A percentile compares a stretch with the other conserved stretches of the same genome.
phyloP scores from a whole-genome alignment of 2,329 filamentous ascomycete species.

The Tympanopsis confertula region DNA sequence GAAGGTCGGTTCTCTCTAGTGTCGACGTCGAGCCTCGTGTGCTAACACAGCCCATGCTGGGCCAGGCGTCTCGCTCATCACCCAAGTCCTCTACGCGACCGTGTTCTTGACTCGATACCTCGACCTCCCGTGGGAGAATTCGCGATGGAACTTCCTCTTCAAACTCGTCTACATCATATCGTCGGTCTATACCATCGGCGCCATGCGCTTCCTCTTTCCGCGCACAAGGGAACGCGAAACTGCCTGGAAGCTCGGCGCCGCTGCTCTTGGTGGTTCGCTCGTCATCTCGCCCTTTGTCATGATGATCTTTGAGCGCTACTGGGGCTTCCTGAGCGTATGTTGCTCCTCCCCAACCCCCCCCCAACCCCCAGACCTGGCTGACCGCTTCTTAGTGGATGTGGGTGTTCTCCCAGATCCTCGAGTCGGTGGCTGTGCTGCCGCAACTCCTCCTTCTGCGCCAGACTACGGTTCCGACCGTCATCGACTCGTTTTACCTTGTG shows the following conservation, averaged over 20 bases:
- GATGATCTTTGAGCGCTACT: constrained; percentile 48
- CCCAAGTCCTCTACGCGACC: constrained; percentile 72
- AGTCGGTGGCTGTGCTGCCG: constrained; percentile 80
- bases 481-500: constrained; percentile 91
- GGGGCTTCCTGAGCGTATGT: constrained; percentile 38
- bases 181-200: constrained; percentile 72
- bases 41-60: neutral
- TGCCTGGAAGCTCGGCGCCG: constrained; percentile 80
- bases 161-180: constrained; percentile 82
- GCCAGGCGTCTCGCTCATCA: constrained; percentile 77
- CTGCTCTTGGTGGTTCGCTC: constrained; percentile 53
- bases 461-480: constrained; percentile 89
- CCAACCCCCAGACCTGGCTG: neutral
- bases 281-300: constrained; percentile 62
- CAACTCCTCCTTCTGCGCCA: constrained; percentile 85
- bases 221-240: constrained; percentile 82
- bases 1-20: constrained; percentile 44
- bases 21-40: neutral
- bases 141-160: constrained; percentile 64
- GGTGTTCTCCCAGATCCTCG: constrained; percentile 83
- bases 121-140: constrained; percentile 56
- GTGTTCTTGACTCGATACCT: constrained; percentile 84
- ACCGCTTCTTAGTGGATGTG: constrained; percentile 54
- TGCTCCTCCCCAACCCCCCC: neutral
- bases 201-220: constrained; percentile 80